phyloP scores from a whole-genome alignment of 805 yeast genomes.

The Saccharomycopsis javanensis region DNA sequence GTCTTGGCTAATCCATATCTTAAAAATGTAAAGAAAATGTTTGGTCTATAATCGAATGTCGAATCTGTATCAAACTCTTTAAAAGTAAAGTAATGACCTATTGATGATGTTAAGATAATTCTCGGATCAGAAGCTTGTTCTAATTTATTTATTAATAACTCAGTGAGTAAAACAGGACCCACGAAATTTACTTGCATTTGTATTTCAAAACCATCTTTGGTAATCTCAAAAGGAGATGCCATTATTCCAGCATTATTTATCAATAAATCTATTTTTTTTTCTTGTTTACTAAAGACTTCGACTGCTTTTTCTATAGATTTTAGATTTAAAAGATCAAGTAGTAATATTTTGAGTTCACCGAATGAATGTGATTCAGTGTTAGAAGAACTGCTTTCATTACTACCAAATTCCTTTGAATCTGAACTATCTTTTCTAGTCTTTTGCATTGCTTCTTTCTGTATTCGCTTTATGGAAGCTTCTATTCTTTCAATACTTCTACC shows the following conservation, averaged over 20 bases:
- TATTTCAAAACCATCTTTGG: slow-evolving; percentile 65
- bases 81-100: slow-evolving; percentile 50
- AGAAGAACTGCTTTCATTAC: background rate
- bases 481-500: slow-evolving; percentile 56
- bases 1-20: slow-evolving; percentile 72
- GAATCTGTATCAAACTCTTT: slow-evolving; percentile 38
- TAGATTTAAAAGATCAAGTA: slow-evolving; percentile 43
- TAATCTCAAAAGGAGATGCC: slow-evolving; percentile 58
- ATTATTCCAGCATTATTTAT: slow-evolving; percentile 75
- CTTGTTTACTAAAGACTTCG: slow-evolving; percentile 31
- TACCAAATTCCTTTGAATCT: background rate
- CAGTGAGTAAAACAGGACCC: slow-evolving; percentile 63
- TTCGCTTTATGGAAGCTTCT: slow-evolving; percentile 43
- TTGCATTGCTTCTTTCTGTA: slow-evolving; percentile 42
- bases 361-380: slow-evolving; percentile 22
- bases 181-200: slow-evolving; percentile 74
- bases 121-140: slow-evolving; percentile 24
- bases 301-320: slow-evolving; percentile 33
- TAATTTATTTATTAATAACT: slow-evolving; percentile 34
- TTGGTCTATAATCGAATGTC: slow-evolving; percentile 50
- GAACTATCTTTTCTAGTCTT: background rate
- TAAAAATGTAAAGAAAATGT: slow-evolving; percentile 63
- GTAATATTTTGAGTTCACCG: slow-evolving; percentile 45
- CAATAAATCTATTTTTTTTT: slow-evolving; percentile 45
- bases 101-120: slow-evolving; percentile 53